phyloP scores from a whole-genome alignment of 2,329 filamentous ascomycete species.

The Aureobasidium subglaciale region DNA sequence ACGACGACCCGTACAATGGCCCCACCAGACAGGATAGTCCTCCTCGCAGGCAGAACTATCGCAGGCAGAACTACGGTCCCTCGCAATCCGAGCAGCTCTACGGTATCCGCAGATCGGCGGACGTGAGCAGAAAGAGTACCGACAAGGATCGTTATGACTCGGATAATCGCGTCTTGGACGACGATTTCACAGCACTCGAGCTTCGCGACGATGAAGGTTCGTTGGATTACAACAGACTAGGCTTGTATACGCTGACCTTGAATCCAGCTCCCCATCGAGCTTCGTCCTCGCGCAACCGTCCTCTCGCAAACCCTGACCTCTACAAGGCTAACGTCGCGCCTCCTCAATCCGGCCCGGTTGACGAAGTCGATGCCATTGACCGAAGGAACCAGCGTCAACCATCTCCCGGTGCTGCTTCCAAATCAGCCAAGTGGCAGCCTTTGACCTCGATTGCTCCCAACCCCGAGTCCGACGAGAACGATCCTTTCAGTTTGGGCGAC shows the following conservation, averaged over 20 bases:
- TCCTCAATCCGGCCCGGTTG: constrained; percentile 56
- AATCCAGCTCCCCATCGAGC: constrained; percentile 42
- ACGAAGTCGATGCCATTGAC: constrained; percentile 73
- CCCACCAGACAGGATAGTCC: constrained; percentile 24
- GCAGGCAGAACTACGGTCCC: constrained; percentile 31
- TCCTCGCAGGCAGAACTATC: constrained; percentile 30
- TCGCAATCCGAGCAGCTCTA: constrained; percentile 34
- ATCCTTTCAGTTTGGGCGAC: constrained; percentile 93
- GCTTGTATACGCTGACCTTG: constrained; percentile 20
- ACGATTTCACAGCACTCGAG: constrained; percentile 71
- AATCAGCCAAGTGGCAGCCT: constrained; percentile 95
- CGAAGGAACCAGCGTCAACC: constrained; percentile 32
- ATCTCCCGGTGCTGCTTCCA: constrained; percentile 31
- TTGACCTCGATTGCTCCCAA: constrained; percentile 77
- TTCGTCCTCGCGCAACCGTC: constrained; percentile 55
- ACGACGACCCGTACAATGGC: constrained; percentile 52
- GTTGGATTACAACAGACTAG: not conserved
- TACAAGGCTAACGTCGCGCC: constrained; percentile 62
- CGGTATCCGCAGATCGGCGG: constrained; percentile 29
- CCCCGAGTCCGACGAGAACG: constrained; percentile 77
- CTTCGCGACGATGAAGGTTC: constrained; percentile 55
- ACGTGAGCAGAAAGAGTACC: constrained; percentile 48
- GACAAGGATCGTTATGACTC: constrained; percentile 92
- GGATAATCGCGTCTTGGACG: constrained; percentile 80
- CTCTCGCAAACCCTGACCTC: constrained; percentile 67